phyloP scores from a whole-genome alignment of 495 filamentous ascomycete genomes.

The Talaromyces stipitatus region DNA sequence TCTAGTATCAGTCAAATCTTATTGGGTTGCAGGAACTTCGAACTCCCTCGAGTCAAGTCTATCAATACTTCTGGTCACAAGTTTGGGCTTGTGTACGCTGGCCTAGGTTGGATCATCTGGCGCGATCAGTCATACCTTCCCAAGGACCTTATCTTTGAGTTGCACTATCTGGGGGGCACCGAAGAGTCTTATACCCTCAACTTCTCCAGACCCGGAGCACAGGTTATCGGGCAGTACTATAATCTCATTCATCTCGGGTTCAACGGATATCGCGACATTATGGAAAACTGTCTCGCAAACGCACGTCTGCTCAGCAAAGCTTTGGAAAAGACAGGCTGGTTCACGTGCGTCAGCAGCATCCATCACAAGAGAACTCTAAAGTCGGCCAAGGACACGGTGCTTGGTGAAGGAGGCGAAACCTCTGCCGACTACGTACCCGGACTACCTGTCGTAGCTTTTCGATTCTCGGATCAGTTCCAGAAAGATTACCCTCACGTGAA shows the following conservation, averaged over 20 bases:
- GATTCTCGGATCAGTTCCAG: conserved; percentile 55
- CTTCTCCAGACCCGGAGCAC: conserved; percentile 65
- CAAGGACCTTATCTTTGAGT: conserved; percentile 64
- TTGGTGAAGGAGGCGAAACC: conserved; percentile 35
- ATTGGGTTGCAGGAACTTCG: conserved; percentile 48
- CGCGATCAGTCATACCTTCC: conserved; percentile 60
- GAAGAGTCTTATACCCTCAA: conserved; percentile 70
- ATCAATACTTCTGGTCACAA: conserved; percentile 73
- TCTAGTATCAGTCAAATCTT: neutral
- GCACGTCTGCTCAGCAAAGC: conserved; percentile 58
- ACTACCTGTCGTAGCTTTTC: conserved; percentile 65
- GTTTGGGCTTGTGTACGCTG: conserved; percentile 64
- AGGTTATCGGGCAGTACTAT: conserved; percentile 69
- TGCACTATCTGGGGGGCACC: conserved; percentile 69
- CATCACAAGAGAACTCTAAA: conserved; percentile 31
- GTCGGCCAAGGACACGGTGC: conserved; percentile 24
- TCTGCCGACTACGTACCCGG: conserved; percentile 59
- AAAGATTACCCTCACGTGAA: conserved; percentile 55
- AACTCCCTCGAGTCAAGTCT: conserved; percentile 62
- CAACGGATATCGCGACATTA: conserved; percentile 54
- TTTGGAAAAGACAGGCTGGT: conserved; percentile 63
- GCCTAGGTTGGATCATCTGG: conserved; percentile 73
- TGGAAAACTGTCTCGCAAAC: conserved; percentile 66
- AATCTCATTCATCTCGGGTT: conserved; percentile 70
- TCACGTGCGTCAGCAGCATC: conserved; percentile 58